Base-by-base conservation (phyloP, 768 basidiomycete species). In the Daedaleopsis sinensis region DNA sequence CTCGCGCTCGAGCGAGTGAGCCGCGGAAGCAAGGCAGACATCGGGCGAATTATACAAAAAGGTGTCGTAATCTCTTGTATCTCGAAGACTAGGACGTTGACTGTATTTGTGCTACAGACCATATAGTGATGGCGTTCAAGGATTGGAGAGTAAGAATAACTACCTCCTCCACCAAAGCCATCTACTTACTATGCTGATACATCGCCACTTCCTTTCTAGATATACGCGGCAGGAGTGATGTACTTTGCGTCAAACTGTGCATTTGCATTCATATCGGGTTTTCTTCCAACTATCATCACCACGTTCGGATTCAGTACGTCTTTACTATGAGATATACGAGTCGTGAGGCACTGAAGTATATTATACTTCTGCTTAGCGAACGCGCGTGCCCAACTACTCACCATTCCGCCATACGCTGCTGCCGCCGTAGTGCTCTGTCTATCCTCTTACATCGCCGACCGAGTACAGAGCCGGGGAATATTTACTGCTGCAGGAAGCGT, bases 181-280 rank as follows among this genome's bases (percentile, higher is more conserved):
- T 21, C n/a, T n/a, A 10, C n/a, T 8, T 18, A 48, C n/a, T 5
- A 24, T 23, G 10, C 47, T 49, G 10, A 49, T 21, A 24, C 21
- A 24, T 53, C 35, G 46, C 49, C 12, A 4, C 32, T n/a, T 35
- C n/a, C 8, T 39, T 8, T 38, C 9, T 48, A 86, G 87, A 78
- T 86, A 32, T 88, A 90, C 65, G 67, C 77, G 9, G 90, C 80
- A 0, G 91, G 91, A 0, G 81, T 86, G 32, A 85, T 92, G 62
- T 93, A 91, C 71, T 92, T 93, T 68, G 90, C 89, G 36, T 74
- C 90, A 51, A 92, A 92, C 67, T 84, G 83, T 54, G 88, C 90
- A 23, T 76, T 93, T 18, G 87, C 90, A n/a, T 90, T 91, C 8
- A 89, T 89, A 38, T 87, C 88, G 27, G 90, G 91, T 0, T 94